Evolutionary conservation across 805 yeast species (phyloP).

Genomic region (Yamadazyma sp.): DNA sequence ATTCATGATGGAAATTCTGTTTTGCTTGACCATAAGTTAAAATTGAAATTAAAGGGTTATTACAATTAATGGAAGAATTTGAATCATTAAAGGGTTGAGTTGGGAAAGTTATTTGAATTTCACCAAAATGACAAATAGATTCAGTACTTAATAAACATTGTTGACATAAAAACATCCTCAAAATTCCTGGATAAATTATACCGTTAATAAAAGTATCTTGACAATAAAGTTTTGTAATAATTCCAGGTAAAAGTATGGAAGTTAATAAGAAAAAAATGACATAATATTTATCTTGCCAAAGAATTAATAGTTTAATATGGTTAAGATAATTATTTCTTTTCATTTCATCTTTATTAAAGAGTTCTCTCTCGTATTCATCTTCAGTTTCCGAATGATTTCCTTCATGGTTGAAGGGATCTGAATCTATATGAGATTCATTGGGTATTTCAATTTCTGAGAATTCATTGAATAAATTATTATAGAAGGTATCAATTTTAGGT

Average conservation of each 20-base stretch:
- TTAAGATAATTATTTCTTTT: slow-evolving; percentile 16
- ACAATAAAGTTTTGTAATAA: slow-evolving; percentile 22
- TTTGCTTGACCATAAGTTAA: slow-evolving; percentile 87
- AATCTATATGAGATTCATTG: slow-evolving; percentile 2
- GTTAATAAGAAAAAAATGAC: slow-evolving; percentile 26
- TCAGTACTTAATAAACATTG: slow-evolving; percentile 77
- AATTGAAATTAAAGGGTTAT: slow-evolving; percentile 51
- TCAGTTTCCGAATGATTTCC: slow-evolving; percentile 6
- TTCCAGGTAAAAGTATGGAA: slow-evolving; percentile 27
- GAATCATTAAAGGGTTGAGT: slow-evolving; percentile 47
- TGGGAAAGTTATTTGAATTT: slow-evolving; percentile 68
- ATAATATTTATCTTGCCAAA: slow-evolving; percentile 35
- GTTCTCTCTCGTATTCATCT: slow-evolving; percentile 27
- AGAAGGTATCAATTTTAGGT: slow-evolving; percentile 38
- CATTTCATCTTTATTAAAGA: slow-evolving; percentile 4
- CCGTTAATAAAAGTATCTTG: slow-evolving; percentile 34
- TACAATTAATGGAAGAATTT: slow-evolving; percentile 70
- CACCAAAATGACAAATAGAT: slow-evolving; percentile 69
- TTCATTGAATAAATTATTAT: slow-evolving; percentile 34
- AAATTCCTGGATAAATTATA: slow-evolving; percentile 66
- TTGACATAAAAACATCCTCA: slow-evolving; percentile 70
- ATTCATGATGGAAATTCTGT: slow-evolving; percentile 94
- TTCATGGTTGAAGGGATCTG: not conserved
- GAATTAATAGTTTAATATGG: slow-evolving; percentile 20
- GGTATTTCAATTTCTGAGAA: slow-evolving; percentile 17